Evolutionary conservation across 257 asterid species (phyloP).

Genomic region (Scutellaria baicalensis): DNA sequence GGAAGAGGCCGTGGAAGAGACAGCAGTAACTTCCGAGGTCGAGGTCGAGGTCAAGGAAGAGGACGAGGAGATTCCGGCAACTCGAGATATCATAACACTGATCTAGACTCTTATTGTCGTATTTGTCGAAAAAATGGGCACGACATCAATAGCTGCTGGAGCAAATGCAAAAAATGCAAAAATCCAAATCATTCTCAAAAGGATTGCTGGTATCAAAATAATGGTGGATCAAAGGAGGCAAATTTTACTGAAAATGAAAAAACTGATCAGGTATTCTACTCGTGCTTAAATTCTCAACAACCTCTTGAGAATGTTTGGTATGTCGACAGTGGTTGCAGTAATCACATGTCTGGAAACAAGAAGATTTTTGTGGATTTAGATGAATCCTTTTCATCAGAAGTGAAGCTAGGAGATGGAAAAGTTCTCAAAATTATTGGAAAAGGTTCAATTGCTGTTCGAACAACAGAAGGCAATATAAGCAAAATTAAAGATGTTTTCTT

Average conservation of each 20-base stretch:
- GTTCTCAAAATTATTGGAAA: background rate
- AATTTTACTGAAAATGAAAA: background rate
- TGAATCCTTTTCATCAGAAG: background rate
- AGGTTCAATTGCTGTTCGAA: background rate
- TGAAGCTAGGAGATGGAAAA: background rate
- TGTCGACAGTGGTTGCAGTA: no score
- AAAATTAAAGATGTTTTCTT: background rate
- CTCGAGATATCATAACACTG: background rate
- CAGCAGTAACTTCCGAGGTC: background rate
- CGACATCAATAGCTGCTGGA: background rate
- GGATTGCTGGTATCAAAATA: conserved; percentile 1
- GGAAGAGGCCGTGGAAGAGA: background rate
- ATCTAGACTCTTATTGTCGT: background rate
- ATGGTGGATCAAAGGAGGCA: background rate
- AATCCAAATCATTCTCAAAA: background rate
- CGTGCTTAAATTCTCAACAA: no score
- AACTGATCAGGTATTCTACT: no score
- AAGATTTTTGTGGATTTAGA: background rate
- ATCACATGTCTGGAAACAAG: background rate
- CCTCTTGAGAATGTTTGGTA: no score
- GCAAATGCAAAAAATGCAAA: background rate
- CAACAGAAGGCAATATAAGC: background rate
- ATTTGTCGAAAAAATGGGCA: background rate
- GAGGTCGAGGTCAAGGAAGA: background rate
- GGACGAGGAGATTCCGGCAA: background rate